Conservation (phyloP, 345 rosid genomes). For the Melaleuca alternifolia region DNA sequence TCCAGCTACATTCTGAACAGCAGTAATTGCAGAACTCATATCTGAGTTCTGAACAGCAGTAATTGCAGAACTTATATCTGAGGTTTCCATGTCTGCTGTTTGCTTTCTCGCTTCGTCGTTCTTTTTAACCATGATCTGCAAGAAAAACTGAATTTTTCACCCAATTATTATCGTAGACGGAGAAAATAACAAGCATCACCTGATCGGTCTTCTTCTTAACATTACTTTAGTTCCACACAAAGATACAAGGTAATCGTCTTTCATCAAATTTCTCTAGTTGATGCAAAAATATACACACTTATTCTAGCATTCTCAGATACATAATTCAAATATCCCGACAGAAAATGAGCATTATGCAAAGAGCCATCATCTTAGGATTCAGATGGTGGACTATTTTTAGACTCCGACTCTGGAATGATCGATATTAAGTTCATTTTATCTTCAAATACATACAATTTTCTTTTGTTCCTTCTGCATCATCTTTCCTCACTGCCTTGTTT, state of each 20-base stretch:
- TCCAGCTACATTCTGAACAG: too few relatives aligned
- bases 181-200: not conserved
- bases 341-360: not conserved
- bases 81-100: too few relatives aligned
- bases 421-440: not conserved
- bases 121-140: too few relatives aligned
- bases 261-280: too few relatives aligned
- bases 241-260: not conserved
- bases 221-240: rapidly evolving
- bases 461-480: not conserved
- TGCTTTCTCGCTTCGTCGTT: too few relatives aligned
- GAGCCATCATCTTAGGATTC: not conserved
- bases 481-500: not conserved
- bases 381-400: not conserved
- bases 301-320: rapidly evolving
- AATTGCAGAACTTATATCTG: too few relatives aligned
- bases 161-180: too few relatives aligned
- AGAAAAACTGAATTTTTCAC: too few relatives aligned
- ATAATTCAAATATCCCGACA: not conserved
- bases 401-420: not conserved
- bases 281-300: not conserved
- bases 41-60: too few relatives aligned
- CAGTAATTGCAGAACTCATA: too few relatives aligned
- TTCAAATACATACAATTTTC: not conserved
- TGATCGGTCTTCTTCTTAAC: not conserved